Percentiles rank a stretch among this genome's conserved stretches.
These are phyloP conservation scores for Lepidium campestre DNA, from an alignment of 441 rosid genomes.

Conservation along the genomic window DNA sequence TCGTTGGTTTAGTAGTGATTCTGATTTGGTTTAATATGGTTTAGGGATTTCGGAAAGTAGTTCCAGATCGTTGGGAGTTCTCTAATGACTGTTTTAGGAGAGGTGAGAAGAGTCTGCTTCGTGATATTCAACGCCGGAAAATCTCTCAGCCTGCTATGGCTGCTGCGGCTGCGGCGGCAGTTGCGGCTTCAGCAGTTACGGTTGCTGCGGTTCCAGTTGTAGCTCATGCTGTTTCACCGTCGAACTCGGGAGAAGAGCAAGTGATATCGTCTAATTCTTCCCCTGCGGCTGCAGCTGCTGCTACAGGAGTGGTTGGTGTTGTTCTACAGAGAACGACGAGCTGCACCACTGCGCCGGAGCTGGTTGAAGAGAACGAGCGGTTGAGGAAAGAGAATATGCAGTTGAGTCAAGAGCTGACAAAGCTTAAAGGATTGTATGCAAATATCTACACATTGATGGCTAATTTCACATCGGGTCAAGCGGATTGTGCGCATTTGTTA, in stretches of 20 bases:
- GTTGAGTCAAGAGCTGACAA: constrained; percentile 60
- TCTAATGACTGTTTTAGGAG: constrained; percentile 66
- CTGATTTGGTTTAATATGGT: not conserved
- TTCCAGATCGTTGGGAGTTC: constrained; percentile 95
- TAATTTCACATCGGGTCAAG: constrained; percentile 44
- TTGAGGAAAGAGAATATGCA: constrained; percentile 62
- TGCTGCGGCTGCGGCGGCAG: constrained; percentile 17
- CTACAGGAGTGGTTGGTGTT: not conserved
- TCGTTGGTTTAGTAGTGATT: not conserved
- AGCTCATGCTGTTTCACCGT: constrained; percentile 43
- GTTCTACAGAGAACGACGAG: constrained; percentile 46
- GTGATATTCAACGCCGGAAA: constrained; percentile 84
- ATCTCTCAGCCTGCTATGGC: constrained; percentile 33
- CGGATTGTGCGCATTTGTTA: constrained; percentile 35
- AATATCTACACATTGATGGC: constrained; percentile 59
- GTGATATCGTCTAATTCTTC: constrained; percentile 62
- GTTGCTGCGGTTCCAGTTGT: constrained; percentile 31
- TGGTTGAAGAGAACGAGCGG: constrained; percentile 75
- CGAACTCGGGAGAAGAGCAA: constrained; percentile 83
- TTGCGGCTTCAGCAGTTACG: constrained; percentile 24
- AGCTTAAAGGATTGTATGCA: constrained; percentile 55
- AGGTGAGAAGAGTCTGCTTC: constrained; percentile 70
- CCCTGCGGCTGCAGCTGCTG: constrained; percentile 35
- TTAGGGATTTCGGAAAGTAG: constrained; percentile 52
- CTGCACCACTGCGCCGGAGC: constrained; percentile 68